phyloP scores from a whole-genome alignment of 2,329 filamentous ascomycete species.

The Ascochyta lentis region DNA sequence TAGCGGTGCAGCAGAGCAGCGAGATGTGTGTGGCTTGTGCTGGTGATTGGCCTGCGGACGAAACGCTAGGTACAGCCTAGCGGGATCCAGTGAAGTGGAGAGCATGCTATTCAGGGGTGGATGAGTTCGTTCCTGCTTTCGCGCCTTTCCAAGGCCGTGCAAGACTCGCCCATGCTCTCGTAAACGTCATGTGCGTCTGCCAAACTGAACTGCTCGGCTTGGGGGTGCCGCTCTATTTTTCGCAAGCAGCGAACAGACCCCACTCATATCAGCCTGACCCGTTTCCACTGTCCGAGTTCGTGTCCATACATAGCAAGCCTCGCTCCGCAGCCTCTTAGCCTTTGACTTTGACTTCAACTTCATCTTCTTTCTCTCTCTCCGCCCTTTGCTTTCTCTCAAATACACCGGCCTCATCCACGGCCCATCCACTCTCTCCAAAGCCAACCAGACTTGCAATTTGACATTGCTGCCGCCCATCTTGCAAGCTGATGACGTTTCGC shows the following conservation, averaged over 20 bases:
- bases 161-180: constrained; percentile 37
- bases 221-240: constrained; percentile 34
- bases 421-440: constrained; percentile 5
- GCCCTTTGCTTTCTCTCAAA: not conserved
- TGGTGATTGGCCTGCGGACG: constrained; percentile 15
- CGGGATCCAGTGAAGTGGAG: constrained; percentile 12
- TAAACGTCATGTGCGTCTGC: constrained; percentile 45
- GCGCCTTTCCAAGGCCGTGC: constrained; percentile 31
- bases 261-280: constrained; percentile 35
- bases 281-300: constrained; percentile 17
- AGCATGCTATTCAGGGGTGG: constrained; percentile 16
- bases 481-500: constrained; percentile 32
- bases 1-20: constrained; percentile 12
- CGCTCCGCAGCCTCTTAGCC: constrained; percentile 26
- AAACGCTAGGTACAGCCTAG: constrained; percentile 17
- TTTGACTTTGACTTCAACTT: constrained; percentile 29
- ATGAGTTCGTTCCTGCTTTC: constrained; percentile 19
- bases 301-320: constrained; percentile 9
- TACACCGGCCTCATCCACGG: not conserved
- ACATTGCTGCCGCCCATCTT: constrained; percentile 22
- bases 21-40: constrained; percentile 6
- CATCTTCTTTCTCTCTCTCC: constrained; percentile 4
- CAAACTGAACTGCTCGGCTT: constrained; percentile 26
- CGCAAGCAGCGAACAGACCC: constrained; percentile 31
- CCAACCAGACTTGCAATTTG: not conserved